Evolutionary conservation across 345 rosid species (phyloP).

Genomic region (Hypericum perforatum): DNA sequence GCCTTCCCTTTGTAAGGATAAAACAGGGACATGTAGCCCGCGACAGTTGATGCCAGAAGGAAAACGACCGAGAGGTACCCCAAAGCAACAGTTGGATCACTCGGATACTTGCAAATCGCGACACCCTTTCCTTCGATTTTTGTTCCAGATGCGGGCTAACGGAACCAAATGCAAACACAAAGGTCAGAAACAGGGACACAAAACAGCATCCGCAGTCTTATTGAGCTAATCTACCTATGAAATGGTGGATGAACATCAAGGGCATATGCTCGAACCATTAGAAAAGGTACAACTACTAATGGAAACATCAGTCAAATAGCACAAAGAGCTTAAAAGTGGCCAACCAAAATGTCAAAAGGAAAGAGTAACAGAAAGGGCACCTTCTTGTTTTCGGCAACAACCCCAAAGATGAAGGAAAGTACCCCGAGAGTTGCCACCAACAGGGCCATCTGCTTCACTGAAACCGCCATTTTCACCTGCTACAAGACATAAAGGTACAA

Average conservation of each 20-base stretch:
- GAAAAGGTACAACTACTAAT: not conserved
- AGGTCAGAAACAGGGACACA: too few species aligned
- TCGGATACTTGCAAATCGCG: conserved; percentile 23
- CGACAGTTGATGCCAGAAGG: conserved; percentile 10
- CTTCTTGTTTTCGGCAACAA: conserved; percentile 21
- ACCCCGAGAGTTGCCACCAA: conserved; percentile 12
- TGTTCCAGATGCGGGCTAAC: conserved; percentile 17
- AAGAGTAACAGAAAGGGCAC: not conserved
- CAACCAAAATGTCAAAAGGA: not conserved
- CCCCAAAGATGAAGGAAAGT: conserved; percentile 13
- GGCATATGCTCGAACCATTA: too few species aligned
- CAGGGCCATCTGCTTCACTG: conserved; percentile 12
- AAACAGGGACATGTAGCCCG: conserved; percentile 14
- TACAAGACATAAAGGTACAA: too few species aligned
- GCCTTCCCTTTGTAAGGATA: conserved; percentile 21
- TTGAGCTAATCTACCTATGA: too few species aligned
- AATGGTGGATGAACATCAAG: too few species aligned
- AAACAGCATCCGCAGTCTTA: too few species aligned
- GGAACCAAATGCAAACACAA: not conserved
- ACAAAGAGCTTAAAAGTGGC: not conserved
- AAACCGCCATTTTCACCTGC: conserved; percentile 13
- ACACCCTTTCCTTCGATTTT: conserved; percentile 1
- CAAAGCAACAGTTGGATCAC: conserved; percentile 16
- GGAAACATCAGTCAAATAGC: not conserved
- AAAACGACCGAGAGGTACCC: conserved; percentile 19